Conservation (phyloP, 495 filamentous ascomycete species). For the Trichocladium uniseriatum region DNA sequence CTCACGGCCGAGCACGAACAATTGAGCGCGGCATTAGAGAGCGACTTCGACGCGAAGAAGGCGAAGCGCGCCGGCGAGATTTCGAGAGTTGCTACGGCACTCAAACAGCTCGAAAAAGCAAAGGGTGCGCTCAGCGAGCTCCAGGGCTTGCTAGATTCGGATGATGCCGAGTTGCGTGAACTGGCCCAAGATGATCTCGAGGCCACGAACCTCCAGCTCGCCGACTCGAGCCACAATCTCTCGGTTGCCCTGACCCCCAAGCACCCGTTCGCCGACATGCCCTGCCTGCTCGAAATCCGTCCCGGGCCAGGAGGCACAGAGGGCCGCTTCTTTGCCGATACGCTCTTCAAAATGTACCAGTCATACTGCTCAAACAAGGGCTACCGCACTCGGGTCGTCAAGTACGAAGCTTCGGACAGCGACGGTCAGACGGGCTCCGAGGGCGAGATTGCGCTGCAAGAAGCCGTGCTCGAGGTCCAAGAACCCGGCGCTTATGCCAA, state of each 20-base stretch:
- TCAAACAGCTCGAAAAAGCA: conserved; percentile 61
- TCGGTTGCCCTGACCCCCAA: conserved; percentile 69
- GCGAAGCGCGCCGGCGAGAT: conserved; percentile 76
- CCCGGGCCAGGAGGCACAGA: conserved; percentile 92
- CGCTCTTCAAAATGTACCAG: conserved; percentile 84
- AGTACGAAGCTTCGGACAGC: conserved; percentile 45
- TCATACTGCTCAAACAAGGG: conserved; percentile 57
- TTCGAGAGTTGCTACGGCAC: conserved; percentile 51
- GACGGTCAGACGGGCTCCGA: conserved; percentile 49
- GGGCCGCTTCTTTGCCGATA: conserved; percentile 77
- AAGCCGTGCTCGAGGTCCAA: conserved; percentile 83
- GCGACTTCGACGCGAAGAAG: conserved; percentile 58
- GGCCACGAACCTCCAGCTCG: conserved; percentile 49
- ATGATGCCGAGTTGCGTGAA: conserved; percentile 45
- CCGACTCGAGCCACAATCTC: conserved; percentile 51
- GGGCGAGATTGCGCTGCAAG: conserved; percentile 55
- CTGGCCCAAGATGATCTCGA: conserved; percentile 73
- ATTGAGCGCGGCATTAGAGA: conserved; percentile 46
- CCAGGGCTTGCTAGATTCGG: conserved; percentile 38
- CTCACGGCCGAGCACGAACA: conserved; percentile 47
- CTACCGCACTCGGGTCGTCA: conserved; percentile 39
- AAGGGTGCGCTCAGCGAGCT: conserved; percentile 47
- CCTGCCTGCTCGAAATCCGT: conserved; percentile 82
- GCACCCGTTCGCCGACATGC: conserved; percentile 89
- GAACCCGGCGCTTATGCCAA: conserved; percentile 65